Evolutionary conservation across 192 early-diverging fungal species (phyloP).

Genomic region (Podochytrium sp.): DNA sequence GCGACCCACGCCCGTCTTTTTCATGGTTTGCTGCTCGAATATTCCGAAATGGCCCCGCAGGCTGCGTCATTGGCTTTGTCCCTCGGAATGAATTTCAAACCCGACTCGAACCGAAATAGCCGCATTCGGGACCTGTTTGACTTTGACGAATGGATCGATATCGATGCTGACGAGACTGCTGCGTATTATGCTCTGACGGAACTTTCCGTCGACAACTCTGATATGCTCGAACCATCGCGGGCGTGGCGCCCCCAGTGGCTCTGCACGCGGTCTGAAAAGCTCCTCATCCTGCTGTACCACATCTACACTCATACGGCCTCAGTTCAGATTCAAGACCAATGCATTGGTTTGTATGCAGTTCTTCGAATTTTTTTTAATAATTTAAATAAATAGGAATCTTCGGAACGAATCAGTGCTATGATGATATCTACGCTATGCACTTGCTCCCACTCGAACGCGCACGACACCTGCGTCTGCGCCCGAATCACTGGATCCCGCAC

Average conservation of each 20-base stretch:
- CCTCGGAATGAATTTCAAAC: background rate
- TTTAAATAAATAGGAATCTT: too few species aligned
- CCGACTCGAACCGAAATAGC: too few species aligned
- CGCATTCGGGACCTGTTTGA: background rate
- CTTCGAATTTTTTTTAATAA: too few species aligned
- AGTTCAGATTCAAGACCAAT: background rate
- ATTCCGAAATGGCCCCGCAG: background rate
- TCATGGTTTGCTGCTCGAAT: background rate
- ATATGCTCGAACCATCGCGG: background rate
- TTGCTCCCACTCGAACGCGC: background rate
- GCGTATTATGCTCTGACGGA: background rate
- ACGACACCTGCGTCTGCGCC: background rate
- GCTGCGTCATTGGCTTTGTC: background rate
- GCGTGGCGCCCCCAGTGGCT: background rate
- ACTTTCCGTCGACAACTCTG: background rate
- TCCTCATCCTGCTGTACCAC: background rate
- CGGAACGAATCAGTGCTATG: conserved; percentile 19
- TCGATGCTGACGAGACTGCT: background rate
- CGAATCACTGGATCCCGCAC: background rate
- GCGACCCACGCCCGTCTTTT: background rate
- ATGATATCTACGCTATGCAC: conserved; percentile 18
- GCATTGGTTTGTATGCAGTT: too few species aligned
- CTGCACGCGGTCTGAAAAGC: background rate
- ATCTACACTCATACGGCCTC: background rate
- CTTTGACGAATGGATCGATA: background rate